Percentiles rank a stretch among this genome's conserved stretches.
phyloP scores from a whole-genome alignment of 768 basidiomycete genomes.

The Crucibulum laeve region DNA sequence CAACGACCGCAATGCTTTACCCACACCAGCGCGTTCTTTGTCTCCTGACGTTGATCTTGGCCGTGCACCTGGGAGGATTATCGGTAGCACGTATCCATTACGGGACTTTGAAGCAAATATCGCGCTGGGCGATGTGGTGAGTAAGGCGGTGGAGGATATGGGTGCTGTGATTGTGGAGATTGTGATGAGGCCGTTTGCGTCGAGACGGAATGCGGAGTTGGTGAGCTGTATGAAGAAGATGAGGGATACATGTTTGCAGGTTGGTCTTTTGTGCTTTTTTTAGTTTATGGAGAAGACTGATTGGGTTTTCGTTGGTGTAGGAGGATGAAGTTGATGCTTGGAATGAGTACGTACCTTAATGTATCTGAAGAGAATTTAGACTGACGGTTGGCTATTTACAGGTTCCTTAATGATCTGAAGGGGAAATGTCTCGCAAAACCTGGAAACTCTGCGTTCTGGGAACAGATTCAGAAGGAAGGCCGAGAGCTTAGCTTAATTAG shows the following conservation, averaged over 20 bases:
- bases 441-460: conserved; percentile 72
- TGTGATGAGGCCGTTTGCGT: conserved; percentile 66
- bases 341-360: conserved; percentile 54
- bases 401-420: conserved; percentile 61
- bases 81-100: conserved; percentile 71
- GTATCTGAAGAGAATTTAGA: conserved; percentile 1
- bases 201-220: conserved; percentile 62
- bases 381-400: conserved; percentile 18
- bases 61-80: conserved; percentile 65
- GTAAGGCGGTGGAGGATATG: conserved; percentile 82
- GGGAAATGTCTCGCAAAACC: conserved; percentile 46
- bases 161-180: conserved; percentile 68
- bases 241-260: conserved; percentile 63
- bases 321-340: conserved; percentile 83
- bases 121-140: conserved; percentile 71
- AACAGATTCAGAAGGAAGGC: conserved; percentile 44
- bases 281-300: not conserved
- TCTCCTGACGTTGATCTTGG: conserved; percentile 42
- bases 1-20: conserved; percentile 24
- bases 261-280: conserved; percentile 21
- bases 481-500: conserved; percentile 58
- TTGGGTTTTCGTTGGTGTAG: conserved; percentile 23
- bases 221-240: conserved; percentile 67
- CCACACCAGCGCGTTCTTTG: conserved; percentile 51
- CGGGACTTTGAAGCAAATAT: conserved; percentile 74